Percentiles rank a stretch among this genome's conserved stretches.
Evolutionary conservation across 2,329 filamentous ascomycete genomes (phyloP).

Genomic region (Talaromyces sp.): DNA sequence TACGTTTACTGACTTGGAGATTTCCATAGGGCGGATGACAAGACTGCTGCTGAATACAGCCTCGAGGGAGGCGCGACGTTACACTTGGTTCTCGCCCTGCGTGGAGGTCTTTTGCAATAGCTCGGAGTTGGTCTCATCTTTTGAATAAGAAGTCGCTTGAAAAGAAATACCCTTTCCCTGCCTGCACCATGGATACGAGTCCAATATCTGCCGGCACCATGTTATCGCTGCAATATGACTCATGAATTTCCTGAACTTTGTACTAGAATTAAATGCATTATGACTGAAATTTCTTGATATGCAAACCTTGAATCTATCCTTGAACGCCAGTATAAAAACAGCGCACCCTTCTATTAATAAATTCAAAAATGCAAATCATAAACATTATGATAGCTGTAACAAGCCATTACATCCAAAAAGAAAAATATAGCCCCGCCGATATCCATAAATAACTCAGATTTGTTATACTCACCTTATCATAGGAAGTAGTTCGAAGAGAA

Average conservation of each 20-base stretch:
- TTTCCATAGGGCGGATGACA: slow-evolving; percentile 76
- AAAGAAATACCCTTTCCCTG: background rate
- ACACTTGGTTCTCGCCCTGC: slow-evolving; percentile 89
- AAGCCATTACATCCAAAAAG: background rate
- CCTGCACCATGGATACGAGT: background rate
- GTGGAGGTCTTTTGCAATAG: slow-evolving; percentile 58
- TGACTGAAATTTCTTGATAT: background rate
- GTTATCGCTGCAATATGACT: background rate
- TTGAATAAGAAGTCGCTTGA: background rate
- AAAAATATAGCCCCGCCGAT: background rate
- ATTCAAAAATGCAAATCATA: background rate
- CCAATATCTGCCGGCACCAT: background rate
- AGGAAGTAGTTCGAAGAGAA: background rate
- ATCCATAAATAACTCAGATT: background rate
- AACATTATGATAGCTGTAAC: background rate
- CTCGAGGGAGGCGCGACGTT: slow-evolving; percentile 90
- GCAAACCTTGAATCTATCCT: background rate
- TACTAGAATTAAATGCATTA: slow-evolving; percentile 1
- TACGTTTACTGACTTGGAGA: background rate
- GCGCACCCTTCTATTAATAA: background rate
- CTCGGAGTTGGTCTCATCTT: background rate
- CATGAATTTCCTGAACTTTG: background rate
- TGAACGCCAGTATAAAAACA: background rate
- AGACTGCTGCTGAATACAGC: slow-evolving; percentile 83
- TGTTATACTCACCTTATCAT: background rate